A percentile compares a stretch with the other conserved stretches of the same genome.
phyloP scores from a whole-genome alignment of 202 grass and related monocot genomes.

The Musa balbisiana region DNA sequence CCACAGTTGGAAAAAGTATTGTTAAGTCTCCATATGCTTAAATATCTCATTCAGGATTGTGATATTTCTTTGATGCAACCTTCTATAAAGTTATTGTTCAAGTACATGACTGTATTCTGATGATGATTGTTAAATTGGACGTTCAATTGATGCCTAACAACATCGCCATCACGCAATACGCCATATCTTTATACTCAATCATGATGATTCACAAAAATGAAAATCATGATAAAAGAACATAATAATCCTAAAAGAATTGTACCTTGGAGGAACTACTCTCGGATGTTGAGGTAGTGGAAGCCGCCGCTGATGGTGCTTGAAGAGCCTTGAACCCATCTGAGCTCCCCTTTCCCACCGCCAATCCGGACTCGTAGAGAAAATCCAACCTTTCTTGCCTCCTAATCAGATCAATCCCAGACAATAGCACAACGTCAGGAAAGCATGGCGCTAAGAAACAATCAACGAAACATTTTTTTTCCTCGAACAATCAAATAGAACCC shows the following conservation, averaged over 20 bases:
- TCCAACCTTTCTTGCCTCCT: slow-evolving; percentile 91
- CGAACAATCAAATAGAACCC: neutral
- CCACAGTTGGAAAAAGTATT: no score
- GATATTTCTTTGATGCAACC: no score
- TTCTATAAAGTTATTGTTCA: no score
- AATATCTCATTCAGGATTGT: no score
- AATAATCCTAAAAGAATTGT: neutral
- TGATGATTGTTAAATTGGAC: no score
- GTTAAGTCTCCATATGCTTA: no score
- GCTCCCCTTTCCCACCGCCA: slow-evolving; percentile 78
- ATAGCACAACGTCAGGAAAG: neutral
- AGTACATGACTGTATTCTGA: no score
- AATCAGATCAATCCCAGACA: neutral
- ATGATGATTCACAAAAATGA: no score
- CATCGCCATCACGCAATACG: no score
- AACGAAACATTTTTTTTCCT: neutral
- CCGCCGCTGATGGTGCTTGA: slow-evolving; percentile 40
- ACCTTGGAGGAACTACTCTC: slow-evolving; percentile 65
- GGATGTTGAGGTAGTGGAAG: slow-evolving; percentile 14
- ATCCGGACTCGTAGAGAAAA: slow-evolving; percentile 93
- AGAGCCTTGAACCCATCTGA: slow-evolving; percentile 86
- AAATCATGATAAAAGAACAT: neutral
- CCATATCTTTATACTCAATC: no score
- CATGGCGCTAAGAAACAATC: neutral
- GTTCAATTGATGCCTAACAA: no score